Percentiles rank a stretch among this genome's conserved stretches.
Conservation (phyloP, 78 protist species). For the Planoprotostelium fungivorum region DNA sequence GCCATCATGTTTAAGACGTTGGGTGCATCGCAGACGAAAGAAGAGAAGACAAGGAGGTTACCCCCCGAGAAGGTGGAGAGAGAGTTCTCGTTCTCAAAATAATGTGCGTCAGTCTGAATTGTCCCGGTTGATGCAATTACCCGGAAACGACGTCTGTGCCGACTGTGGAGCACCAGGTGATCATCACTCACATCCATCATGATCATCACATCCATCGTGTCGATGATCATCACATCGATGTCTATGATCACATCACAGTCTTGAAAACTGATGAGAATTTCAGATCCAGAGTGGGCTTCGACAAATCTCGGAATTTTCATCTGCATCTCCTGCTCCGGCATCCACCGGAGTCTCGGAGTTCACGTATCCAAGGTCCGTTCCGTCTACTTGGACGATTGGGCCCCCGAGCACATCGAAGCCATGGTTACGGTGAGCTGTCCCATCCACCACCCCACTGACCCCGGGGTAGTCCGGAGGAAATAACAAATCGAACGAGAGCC, state of each 20-base stretch:
- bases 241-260: neutral
- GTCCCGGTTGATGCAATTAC: neutral
- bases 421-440: conserved; percentile 45
- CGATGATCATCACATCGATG: too few relatives aligned
- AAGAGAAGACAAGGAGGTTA: neutral
- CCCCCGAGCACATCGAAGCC: neutral
- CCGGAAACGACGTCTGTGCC: conserved; percentile 8
- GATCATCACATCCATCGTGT: too few relatives aligned
- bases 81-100: neutral
- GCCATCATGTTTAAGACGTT: neutral
- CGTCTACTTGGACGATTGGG: conserved; percentile 66
- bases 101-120: neutral
- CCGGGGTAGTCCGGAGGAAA: neutral
- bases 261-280: conserved; percentile 4
- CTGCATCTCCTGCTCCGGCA: conserved; percentile 78
- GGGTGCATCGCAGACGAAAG: neutral
- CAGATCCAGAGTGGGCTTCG: conserved; percentile 72
- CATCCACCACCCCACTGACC: neutral
- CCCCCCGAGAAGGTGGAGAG: neutral
- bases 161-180: conserved; percentile 7
- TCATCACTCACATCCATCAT: too few relatives aligned
- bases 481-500: neutral
- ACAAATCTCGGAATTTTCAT: conserved; percentile 69
- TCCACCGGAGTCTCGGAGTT: conserved; percentile 73
- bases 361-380: conserved; percentile 76